phyloP scores from a whole-genome alignment of 805 yeast species.

The Metschnikowia lachancei region DNA sequence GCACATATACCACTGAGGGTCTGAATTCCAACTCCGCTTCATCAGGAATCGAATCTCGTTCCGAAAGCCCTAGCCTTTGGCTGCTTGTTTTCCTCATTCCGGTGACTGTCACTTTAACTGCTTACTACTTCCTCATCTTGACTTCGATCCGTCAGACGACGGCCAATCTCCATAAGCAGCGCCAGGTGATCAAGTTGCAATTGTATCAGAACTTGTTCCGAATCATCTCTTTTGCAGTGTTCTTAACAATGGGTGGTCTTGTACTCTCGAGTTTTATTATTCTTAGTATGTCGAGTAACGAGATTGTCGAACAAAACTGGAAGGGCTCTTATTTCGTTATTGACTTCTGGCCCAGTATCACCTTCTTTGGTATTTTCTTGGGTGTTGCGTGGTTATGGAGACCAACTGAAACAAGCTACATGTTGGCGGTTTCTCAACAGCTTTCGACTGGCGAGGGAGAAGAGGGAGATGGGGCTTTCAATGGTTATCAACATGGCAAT shows the following conservation, averaged over 20 bases:
- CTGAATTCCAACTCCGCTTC: conserved; percentile 24
- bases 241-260: conserved; percentile 68
- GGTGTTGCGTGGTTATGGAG: conserved; percentile 92
- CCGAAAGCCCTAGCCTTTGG: conserved; percentile 48
- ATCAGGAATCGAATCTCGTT: conserved; percentile 56
- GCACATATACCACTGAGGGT: conserved; percentile 33
- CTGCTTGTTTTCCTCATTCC: conserved; percentile 68
- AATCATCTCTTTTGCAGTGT: conserved; percentile 68
- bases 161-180: conserved; percentile 69
- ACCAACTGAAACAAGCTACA: conserved; percentile 92
- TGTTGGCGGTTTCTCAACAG: conserved; percentile 93
- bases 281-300: conserved; percentile 70
- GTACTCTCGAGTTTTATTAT: conserved; percentile 66
- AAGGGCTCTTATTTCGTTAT: conserved; percentile 81
- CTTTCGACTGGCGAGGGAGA: conserved; percentile 74
- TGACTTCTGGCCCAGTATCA: conserved; percentile 93
- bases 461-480: conserved; percentile 20
- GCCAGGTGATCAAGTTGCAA: conserved; percentile 85
- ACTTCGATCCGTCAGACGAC: conserved; percentile 74
- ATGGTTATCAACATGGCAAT: conserved; percentile 40
- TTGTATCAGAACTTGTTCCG: conserved; percentile 80
- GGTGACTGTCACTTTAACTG: conserved; percentile 61
- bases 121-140: conserved; percentile 73
- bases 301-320: conserved; percentile 86
- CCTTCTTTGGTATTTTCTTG: conserved; percentile 79